Conservation (phyloP, 352 stramenopile species). For the Elongisporangium prolatum region DNA sequence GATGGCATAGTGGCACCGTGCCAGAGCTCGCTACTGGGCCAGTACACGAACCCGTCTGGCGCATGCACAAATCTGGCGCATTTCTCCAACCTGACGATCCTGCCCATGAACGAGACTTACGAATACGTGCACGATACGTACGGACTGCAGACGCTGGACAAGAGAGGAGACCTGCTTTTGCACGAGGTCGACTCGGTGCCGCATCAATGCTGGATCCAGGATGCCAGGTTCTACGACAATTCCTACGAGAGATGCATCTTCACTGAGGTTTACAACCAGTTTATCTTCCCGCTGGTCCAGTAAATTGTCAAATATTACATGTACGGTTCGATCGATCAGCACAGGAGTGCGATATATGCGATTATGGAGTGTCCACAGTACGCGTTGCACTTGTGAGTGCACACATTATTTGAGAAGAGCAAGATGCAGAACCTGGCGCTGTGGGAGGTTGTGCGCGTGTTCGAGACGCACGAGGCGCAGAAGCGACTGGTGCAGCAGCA, state of each 20-base stretch:
- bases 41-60: constrained; percentile 20
- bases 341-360: neutral
- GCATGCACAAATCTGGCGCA: constrained; percentile 1
- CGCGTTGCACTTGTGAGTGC: neutral
- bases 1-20: constrained; percentile 12
- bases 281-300: constrained; percentile 19
- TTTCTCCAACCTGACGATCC: constrained; percentile 16
- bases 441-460: constrained; percentile 25
- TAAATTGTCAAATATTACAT: neutral
- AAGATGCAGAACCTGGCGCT: constrained; percentile 21
- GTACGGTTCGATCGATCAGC: neutral
- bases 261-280: constrained; percentile 28
- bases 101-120: constrained; percentile 15
- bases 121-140: constrained; percentile 21
- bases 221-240: constrained; percentile 10
- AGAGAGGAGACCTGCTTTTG: constrained; percentile 9
- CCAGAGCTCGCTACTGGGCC: constrained; percentile 25
- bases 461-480: constrained; percentile 27
- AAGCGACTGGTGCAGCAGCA: constrained; percentile 24
- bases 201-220: constrained; percentile 21
- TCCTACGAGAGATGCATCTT: constrained; percentile 21
- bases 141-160: constrained; percentile 14
- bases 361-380: neutral
- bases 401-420: neutral
- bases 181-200: constrained; percentile 12